A percentile compares a stretch with the other conserved stretches of the same genome.
Evolutionary conservation across 108 stramenopile species (phyloP).

Genomic region (Schizochytrium sp.): DNA sequence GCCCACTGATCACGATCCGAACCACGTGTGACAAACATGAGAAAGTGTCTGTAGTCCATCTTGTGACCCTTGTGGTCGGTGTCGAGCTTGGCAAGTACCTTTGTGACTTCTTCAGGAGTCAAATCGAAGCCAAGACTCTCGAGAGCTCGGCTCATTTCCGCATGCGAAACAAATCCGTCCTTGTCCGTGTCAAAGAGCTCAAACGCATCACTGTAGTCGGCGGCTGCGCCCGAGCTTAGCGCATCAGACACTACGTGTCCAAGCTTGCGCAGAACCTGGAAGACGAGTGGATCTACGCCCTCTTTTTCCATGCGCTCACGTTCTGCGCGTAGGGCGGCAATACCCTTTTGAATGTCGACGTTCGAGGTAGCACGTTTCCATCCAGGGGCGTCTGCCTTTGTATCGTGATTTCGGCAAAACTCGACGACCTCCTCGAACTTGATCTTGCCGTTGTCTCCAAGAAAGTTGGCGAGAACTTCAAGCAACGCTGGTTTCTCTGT

Average conservation of each 20-base stretch:
- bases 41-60: slow-evolving; percentile 12
- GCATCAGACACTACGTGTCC: not conserved
- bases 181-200: not conserved
- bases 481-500: not conserved
- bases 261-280: slow-evolving; percentile 2
- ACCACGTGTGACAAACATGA: not conserved
- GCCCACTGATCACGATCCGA: slow-evolving; percentile 18
- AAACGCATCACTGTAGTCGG: not conserved
- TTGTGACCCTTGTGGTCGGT: not conserved
- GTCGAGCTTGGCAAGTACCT: not conserved
- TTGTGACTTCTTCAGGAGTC: not conserved
- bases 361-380: not conserved
- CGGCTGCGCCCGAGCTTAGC: not conserved
- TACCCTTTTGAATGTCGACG: not conserved
- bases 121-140: not conserved
- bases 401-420: not conserved
- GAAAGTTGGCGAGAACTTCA: not conserved
- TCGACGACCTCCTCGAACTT: not conserved
- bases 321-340: not conserved
- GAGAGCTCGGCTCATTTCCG: not conserved
- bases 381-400: not conserved
- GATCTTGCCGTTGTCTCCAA: not conserved
- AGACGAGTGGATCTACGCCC: not conserved
- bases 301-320: not conserved
- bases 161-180: not conserved